These are phyloP conservation scores for Alternaria gansuensis DNA, from an alignment of 2,329 filamentous ascomycete genomes.

Conservation along the genomic window DNA sequence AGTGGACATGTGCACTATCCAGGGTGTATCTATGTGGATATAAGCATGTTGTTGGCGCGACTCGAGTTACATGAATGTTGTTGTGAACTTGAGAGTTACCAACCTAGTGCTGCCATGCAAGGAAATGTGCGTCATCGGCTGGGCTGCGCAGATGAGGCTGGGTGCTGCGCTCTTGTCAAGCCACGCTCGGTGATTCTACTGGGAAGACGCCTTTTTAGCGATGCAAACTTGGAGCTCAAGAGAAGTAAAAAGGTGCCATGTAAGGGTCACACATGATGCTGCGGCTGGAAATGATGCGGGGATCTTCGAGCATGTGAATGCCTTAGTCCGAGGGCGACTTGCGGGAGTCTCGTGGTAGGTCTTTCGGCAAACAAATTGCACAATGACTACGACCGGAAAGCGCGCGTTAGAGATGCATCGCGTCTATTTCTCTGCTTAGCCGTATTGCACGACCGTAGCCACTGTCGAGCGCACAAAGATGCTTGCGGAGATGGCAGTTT, in stretches of 20 bases:
- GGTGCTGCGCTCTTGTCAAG: slow-evolving; percentile 28
- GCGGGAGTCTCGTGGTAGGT: slow-evolving; percentile 17
- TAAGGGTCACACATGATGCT: slow-evolving; percentile 27
- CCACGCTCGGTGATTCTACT: slow-evolving; percentile 20
- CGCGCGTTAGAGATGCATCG: neutral
- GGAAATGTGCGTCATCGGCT: slow-evolving; percentile 50
- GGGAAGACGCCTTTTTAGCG: neutral
- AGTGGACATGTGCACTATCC: slow-evolving; percentile 55
- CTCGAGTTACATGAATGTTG: slow-evolving; percentile 14
- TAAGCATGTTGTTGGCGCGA: slow-evolving; percentile 41
- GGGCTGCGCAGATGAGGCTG: slow-evolving; percentile 36
- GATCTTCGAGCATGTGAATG: slow-evolving; percentile 42
- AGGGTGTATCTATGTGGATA: slow-evolving; percentile 50
- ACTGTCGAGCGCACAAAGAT: slow-evolving; percentile 6
- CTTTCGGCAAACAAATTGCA: slow-evolving; percentile 1
- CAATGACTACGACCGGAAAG: neutral
- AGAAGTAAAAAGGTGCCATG: slow-evolving; percentile 9
- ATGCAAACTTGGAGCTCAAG: neutral
- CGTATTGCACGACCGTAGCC: neutral
- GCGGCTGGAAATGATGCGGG: slow-evolving; percentile 28
- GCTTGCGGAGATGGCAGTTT: slow-evolving; percentile 24
- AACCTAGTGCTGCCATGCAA: slow-evolving; percentile 57
- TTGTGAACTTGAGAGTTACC: slow-evolving; percentile 34
- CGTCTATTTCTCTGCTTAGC: neutral
- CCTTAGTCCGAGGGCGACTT: slow-evolving; percentile 30